Evolutionary conservation across 2,329 filamentous ascomycete species (phyloP).

Genomic region (Trichoderma lentiforme): DNA sequence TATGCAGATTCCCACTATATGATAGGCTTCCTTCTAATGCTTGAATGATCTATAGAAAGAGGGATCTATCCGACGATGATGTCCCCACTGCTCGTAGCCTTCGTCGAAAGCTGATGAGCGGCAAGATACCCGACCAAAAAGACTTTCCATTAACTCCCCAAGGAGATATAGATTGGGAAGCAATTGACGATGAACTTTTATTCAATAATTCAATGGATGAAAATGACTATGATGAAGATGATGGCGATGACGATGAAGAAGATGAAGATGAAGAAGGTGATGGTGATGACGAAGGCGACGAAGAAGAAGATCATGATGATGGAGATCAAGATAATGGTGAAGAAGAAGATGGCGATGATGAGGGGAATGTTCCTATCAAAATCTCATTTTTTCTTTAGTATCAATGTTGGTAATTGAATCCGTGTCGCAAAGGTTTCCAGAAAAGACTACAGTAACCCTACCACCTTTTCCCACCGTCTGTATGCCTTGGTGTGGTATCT

Average conservation of each 20-base stretch:
- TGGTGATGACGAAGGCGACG: not conserved
- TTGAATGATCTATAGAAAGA: not conserved
- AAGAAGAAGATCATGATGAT: too few relatives aligned
- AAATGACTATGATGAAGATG: too few relatives aligned
- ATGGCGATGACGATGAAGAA: too few relatives aligned
- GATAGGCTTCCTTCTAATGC: not conserved
- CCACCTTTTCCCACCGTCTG: not conserved
- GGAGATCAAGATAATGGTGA: too few relatives aligned
- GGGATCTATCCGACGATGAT: not conserved
- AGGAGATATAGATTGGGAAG: not conserved
- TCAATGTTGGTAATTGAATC: not conserved
- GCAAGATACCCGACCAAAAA: too few relatives aligned
- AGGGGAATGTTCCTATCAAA: not conserved
- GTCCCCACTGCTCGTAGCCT: not conserved
- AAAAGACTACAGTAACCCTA: not conserved
- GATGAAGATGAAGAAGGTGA: not conserved
- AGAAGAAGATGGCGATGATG: not conserved
- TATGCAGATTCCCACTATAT: not conserved
- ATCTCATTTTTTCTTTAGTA: not conserved
- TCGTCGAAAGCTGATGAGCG: not conserved
- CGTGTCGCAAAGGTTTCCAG: not conserved
- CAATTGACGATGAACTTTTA: not conserved
- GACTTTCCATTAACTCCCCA: too few relatives aligned
- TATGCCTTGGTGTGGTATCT: not conserved
- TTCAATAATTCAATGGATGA: not conserved